Evolutionary conservation across 768 basidiomycete species (phyloP).

Genomic region (Brasilioporus rufonigricans): DNA sequence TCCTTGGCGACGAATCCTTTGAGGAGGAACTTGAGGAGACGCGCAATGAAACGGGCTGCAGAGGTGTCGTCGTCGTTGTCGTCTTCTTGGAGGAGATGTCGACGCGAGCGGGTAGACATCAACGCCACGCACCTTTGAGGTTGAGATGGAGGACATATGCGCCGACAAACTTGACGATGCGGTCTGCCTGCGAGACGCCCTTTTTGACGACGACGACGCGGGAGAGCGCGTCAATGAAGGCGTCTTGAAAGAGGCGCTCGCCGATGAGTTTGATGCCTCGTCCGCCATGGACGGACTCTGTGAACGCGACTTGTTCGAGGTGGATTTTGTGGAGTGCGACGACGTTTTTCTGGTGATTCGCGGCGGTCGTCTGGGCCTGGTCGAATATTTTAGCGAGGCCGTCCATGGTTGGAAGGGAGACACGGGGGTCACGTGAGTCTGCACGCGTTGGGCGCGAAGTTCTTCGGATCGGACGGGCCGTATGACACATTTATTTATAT

Average conservation of each 20-base stretch:
- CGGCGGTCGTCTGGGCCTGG: constrained; percentile 67
- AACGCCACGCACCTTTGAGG: constrained; percentile 58
- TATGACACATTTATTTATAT: background rate
- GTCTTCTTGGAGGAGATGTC: no score
- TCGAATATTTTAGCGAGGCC: constrained; percentile 59
- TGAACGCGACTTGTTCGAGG: constrained; percentile 53
- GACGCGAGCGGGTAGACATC: no score
- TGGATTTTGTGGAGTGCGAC: constrained; percentile 83
- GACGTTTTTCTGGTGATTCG: constrained; percentile 89
- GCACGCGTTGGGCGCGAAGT: background rate
- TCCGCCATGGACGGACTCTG: constrained; percentile 48
- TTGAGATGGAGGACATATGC: constrained; percentile 74
- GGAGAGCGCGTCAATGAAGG: constrained; percentile 57
- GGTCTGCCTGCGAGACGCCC: constrained; percentile 71
- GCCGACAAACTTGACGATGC: constrained; percentile 78
- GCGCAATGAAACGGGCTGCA: constrained; percentile 63
- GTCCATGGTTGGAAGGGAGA: constrained; percentile 13
- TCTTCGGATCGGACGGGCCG: background rate
- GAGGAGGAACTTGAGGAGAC: constrained; percentile 69
- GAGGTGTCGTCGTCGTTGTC: constrained; percentile 64
- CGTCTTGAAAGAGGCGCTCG: constrained; percentile 72
- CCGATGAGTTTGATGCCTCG: constrained; percentile 59
- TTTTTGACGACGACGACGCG: constrained; percentile 75
- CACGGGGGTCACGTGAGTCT: constrained; percentile 18
- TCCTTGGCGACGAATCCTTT: constrained; percentile 83